phyloP scores from a whole-genome alignment of 2,329 filamentous ascomycete genomes.

The Fusarium buharicum region DNA sequence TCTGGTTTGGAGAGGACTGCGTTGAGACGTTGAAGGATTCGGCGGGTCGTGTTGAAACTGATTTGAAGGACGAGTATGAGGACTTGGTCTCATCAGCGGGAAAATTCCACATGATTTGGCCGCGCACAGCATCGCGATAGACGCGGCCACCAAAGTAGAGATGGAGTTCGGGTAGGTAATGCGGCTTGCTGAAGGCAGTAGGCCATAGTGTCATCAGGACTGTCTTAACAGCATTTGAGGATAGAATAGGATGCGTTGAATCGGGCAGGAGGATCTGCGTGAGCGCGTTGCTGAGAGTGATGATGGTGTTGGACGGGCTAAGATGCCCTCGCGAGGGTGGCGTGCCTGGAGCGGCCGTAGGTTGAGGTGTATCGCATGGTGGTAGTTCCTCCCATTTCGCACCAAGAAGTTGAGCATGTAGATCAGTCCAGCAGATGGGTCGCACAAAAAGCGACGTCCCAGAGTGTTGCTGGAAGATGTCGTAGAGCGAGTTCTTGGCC shows the following conservation, averaged over 20 bases:
- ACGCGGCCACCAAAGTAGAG: slow-evolving; percentile 61
- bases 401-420: slow-evolving; percentile 60
- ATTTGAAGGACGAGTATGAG: slow-evolving; percentile 49
- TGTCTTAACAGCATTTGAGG: slow-evolving; percentile 55
- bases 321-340: slow-evolving; percentile 52
- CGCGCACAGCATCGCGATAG: slow-evolving; percentile 58
- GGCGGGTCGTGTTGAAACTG: slow-evolving; percentile 52
- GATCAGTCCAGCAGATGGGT: slow-evolving; percentile 67
- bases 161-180: slow-evolving; percentile 55
- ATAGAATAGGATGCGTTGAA: slow-evolving; percentile 49
- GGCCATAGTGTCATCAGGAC: slow-evolving; percentile 60
- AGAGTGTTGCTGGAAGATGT: slow-evolving; percentile 61
- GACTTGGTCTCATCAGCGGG: slow-evolving; percentile 41
- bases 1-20: slow-evolving; percentile 38
- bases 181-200: slow-evolving; percentile 45
- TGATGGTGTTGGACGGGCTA: slow-evolving; percentile 56
- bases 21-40: slow-evolving; percentile 46
- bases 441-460: slow-evolving; percentile 61
- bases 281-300: slow-evolving; percentile 56
- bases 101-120: slow-evolving; percentile 62
- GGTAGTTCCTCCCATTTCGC: slow-evolving; percentile 58
- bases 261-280: slow-evolving; percentile 55
- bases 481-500: slow-evolving; percentile 62
- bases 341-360: slow-evolving; percentile 47
- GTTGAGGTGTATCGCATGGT: slow-evolving; percentile 55